phyloP scores from a whole-genome alignment of 768 basidiomycete genomes.

The Mycena chlorophos region DNA sequence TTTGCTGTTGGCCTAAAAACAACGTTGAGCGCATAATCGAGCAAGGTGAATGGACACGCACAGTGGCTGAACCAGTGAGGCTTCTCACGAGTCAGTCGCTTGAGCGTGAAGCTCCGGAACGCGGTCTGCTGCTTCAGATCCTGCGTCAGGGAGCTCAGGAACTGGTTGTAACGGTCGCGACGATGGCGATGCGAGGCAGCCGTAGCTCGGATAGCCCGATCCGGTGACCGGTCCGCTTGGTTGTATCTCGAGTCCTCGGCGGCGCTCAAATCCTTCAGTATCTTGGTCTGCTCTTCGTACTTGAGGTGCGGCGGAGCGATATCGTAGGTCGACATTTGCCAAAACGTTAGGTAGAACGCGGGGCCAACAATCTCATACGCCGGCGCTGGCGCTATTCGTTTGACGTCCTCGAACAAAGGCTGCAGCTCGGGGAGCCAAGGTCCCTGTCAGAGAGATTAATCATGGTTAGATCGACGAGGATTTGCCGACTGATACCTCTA shows the following conservation, averaged over 20 bases:
- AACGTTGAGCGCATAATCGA: slow-evolving; percentile 8
- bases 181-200: slow-evolving; percentile 59
- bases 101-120: slow-evolving; percentile 71
- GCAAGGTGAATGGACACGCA: slow-evolving; percentile 19
- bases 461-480: not conserved
- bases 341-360: slow-evolving; percentile 93
- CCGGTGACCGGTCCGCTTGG: slow-evolving; percentile 70
- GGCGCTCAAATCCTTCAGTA: slow-evolving; percentile 59
- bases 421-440: slow-evolving; percentile 81
- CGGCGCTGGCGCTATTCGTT: slow-evolving; percentile 66
- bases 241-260: slow-evolving; percentile 66
- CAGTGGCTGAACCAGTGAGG: slow-evolving; percentile 80
- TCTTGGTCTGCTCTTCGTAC: slow-evolving; percentile 77
- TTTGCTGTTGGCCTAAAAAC: slow-evolving; percentile 44
- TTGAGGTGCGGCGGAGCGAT: slow-evolving; percentile 71
- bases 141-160: slow-evolving; percentile 56
- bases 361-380: slow-evolving; percentile 73
- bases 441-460: slow-evolving; percentile 41
- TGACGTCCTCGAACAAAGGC: slow-evolving; percentile 73
- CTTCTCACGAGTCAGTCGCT: slow-evolving; percentile 76
- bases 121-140: slow-evolving; percentile 78
- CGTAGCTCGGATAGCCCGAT: slow-evolving; percentile 57
- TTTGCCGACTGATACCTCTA: slow-evolving; percentile 36
- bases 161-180: slow-evolving; percentile 67
- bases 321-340: slow-evolving; percentile 94